A percentile compares a stretch with the other conserved stretches of the same genome.
These are phyloP conservation scores for Suhomyces panamericanus DNA, from an alignment of 1,139 yeast genomes.

Conservation along the genomic window DNA sequence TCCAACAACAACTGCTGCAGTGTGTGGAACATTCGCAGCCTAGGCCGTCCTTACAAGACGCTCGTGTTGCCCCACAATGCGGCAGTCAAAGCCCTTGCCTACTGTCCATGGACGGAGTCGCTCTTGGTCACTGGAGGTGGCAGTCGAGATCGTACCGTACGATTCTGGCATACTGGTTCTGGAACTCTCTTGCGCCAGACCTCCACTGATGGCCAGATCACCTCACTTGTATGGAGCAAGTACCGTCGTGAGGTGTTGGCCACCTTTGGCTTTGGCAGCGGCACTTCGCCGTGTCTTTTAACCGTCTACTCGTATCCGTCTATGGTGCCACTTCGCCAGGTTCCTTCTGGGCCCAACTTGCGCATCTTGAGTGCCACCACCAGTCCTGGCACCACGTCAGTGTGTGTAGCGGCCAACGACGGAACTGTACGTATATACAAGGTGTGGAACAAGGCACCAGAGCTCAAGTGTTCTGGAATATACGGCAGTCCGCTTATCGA, in stretches of 20 bases:
- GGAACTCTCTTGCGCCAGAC: conserved; percentile 64
- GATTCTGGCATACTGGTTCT: conserved; percentile 81
- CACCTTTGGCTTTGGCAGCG: conserved; percentile 76
- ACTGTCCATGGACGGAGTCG: conserved; percentile 46
- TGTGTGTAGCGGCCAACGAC: conserved; percentile 77
- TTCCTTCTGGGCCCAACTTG: conserved; percentile 51
- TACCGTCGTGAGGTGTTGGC: conserved; percentile 64
- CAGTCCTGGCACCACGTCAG: conserved; percentile 60
- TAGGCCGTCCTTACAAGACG: conserved; percentile 41
- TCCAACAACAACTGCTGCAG: conserved; percentile 73
- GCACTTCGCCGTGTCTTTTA: conserved; percentile 31
- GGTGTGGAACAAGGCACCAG: conserved; percentile 53
- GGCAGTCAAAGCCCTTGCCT: conserved; percentile 47
- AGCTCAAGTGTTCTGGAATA: conserved; percentile 31
- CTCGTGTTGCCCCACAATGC: conserved; percentile 46
- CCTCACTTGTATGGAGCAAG: conserved; percentile 76
- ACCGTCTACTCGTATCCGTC: conserved; percentile 67
- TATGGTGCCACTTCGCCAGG: conserved; percentile 50
- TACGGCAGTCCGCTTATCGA: conserved; percentile 64
- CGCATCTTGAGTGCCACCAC: conserved; percentile 65
- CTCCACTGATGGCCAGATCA: conserved; percentile 70
- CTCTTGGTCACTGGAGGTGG: conserved; percentile 50
- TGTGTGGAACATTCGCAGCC: conserved; percentile 58
- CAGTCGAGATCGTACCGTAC: conserved; percentile 44
- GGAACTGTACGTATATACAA: conserved; percentile 72